These are phyloP conservation scores for Calonectria honghensis DNA, from an alignment of 2,329 filamentous ascomycete genomes.

Conservation along the genomic window DNA sequence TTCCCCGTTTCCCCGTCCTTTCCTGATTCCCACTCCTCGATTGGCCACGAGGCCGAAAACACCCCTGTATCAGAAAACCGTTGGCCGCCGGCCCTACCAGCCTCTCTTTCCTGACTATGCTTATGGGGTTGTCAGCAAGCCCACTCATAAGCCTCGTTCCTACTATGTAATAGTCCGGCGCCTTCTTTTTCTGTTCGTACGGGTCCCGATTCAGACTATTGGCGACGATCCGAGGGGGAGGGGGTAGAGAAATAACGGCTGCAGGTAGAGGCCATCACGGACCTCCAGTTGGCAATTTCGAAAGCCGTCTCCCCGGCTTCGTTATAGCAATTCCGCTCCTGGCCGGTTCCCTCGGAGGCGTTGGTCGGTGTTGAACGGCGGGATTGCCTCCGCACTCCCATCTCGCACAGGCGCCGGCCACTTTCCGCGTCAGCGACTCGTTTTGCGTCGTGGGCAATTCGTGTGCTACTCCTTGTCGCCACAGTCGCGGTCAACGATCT, in stretches of 20 bases:
- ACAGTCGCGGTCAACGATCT: conserved; percentile 32
- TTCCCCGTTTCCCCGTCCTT: neutral
- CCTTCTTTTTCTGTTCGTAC: conserved; percentile 3
- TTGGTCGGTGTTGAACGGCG: conserved; percentile 13
- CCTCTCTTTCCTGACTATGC: conserved; percentile 15
- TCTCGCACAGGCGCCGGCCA: conserved; percentile 19
- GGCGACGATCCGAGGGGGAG: conserved; percentile 22
- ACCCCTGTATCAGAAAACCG: conserved; percentile 32
- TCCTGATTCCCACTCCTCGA: neutral
- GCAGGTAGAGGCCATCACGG: conserved; percentile 10
- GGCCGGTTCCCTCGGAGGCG: conserved; percentile 9
- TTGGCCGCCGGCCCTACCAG: conserved; percentile 15
- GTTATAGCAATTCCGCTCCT: conserved; percentile 12
- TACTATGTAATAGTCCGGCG: conserved; percentile 8
- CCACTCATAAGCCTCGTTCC: conserved; percentile 34
- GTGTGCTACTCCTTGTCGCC: conserved; percentile 28
- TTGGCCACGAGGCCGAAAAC: neutral
- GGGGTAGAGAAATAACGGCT: conserved; percentile 22
- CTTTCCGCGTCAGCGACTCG: conserved; percentile 25
- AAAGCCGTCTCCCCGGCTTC: neutral
- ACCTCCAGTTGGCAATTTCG: conserved; percentile 12
- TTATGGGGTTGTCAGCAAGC: conserved; percentile 38
- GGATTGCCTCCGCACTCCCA: conserved; percentile 30
- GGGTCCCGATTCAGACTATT: conserved; percentile 23
- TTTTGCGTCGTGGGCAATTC: conserved; percentile 22